Conservation (phyloP, 2,329 filamentous ascomycete genomes). For the Colletotrichum sp. region DNA sequence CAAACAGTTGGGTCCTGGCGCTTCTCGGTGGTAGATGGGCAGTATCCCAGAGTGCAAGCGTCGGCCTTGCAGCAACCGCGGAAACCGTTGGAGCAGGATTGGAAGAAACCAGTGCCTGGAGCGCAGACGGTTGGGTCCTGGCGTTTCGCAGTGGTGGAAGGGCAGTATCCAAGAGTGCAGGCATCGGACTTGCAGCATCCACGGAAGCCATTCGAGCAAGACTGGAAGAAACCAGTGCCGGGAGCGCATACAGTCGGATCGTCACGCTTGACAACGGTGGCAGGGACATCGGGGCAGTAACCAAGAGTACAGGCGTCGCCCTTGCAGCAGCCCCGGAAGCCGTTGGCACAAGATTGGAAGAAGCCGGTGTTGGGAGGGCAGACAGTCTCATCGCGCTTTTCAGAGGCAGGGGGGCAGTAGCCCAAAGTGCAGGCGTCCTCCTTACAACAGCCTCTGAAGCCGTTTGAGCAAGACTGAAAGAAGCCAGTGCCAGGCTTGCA, state of each 20-base stretch:
- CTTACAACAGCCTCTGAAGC: slow-evolving; percentile 12
- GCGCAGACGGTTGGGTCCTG: slow-evolving; percentile 2
- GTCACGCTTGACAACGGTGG: not conserved
- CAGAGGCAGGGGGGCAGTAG: not conserved
- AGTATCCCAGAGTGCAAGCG: not conserved
- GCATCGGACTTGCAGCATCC: slow-evolving; percentile 14
- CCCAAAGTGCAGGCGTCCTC: not conserved
- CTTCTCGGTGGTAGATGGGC: not conserved
- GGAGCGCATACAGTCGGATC: slow-evolving; percentile 4
- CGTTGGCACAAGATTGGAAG: slow-evolving; percentile 15
- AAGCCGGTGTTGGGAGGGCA: slow-evolving; percentile 8
- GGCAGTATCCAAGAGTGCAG: slow-evolving; percentile 1
- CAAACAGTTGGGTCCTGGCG: not conserved
- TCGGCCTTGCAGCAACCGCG: slow-evolving; percentile 11
- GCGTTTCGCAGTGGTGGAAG: not conserved
- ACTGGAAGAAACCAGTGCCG: slow-evolving; percentile 10
- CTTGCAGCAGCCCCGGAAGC: slow-evolving; percentile 18
- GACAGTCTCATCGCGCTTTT: slow-evolving; percentile 6
- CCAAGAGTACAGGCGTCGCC: not conserved
- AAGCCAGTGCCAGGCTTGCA: slow-evolving; percentile 3
- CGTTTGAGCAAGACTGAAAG: slow-evolving; percentile 12
- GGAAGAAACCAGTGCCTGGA: slow-evolving; percentile 6
- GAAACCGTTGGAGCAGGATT: slow-evolving; percentile 3
- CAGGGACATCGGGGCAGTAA: not conserved
- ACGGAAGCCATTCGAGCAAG: not conserved